These are phyloP conservation scores for Lagenaria siceraria DNA, from an alignment of 306 rosid species.

Conservation along the genomic window DNA sequence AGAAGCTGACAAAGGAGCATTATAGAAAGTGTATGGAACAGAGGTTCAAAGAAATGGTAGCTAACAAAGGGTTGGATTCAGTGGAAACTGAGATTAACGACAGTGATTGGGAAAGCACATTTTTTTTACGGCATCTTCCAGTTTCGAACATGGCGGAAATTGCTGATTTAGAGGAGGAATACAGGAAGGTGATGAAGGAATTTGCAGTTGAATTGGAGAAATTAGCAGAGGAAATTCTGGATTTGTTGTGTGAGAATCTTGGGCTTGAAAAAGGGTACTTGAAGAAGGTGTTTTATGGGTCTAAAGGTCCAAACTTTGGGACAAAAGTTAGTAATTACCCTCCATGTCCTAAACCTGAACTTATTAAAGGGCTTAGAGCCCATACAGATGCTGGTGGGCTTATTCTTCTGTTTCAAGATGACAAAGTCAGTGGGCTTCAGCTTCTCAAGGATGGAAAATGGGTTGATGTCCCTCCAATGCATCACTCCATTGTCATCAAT, in stretches of 20 bases:
- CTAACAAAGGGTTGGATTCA: conserved; percentile 47
- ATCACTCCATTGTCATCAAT: conserved; percentile 91
- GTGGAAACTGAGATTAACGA: conserved; percentile 50
- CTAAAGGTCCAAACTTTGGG: conserved; percentile 86
- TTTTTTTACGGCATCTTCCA: conserved; percentile 86
- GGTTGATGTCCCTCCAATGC: conserved; percentile 93
- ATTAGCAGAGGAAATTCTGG: conserved; percentile 68
- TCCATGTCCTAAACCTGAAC: conserved; percentile 88
- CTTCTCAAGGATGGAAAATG: conserved; percentile 82
- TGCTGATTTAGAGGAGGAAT: conserved; percentile 57
- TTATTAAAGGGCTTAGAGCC: conserved; percentile 85
- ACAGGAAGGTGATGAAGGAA: conserved; percentile 65
- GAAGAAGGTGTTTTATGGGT: conserved; percentile 61
- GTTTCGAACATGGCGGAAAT: conserved; percentile 49
- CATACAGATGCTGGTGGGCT: conserved; percentile 99
- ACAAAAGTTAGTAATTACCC: conserved; percentile 94
- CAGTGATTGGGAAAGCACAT: conserved; percentile 92
- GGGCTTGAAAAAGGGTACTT: conserved; percentile 81
- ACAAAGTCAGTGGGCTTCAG: conserved; percentile 91
- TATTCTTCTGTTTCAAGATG: conserved; percentile 87
- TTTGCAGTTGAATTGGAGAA: conserved; percentile 55
- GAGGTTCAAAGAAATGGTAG: conserved; percentile 76
- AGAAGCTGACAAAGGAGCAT: conserved; percentile 78
- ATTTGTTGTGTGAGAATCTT: conserved; percentile 79
- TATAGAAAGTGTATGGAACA: conserved; percentile 74